Evolutionary conservation across 495 filamentous ascomycete species (phyloP), one percentile per base, ranked within the genome.

Genomic region (Articulospora tetracladia): DNA sequence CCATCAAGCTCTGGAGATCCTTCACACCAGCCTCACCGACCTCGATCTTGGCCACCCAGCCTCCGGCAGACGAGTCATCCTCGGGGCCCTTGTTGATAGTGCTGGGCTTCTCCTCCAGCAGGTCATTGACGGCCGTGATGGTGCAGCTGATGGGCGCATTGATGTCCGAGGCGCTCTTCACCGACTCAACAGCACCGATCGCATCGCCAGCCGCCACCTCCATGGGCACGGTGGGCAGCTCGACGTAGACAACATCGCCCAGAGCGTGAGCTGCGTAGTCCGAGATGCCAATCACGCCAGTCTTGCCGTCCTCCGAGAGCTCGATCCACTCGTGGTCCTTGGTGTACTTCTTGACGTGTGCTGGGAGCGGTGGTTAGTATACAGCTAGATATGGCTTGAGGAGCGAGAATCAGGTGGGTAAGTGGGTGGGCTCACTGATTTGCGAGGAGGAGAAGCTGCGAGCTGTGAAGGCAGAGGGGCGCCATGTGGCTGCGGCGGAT

Each of bases 241-340:
- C 94, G 63, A 98, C 91, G 78, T 85, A 98, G 70, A 98, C 93
- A 55, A 98, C 92, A 73, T 98, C 94, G 66, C 94, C 94, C 58
- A 98, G 88, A 55, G 87, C 83, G 63, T 92, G 78, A 64, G 95
- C 90, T 28, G 94, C 94, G 78, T 97, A 97, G 60, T 83, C 77
- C 59, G 91, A 92, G 72, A 98, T 95, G 55, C 94, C 94, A 70
- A 98, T 78, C 56, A 75, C 79, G 68, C 80, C 87, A 11, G 78
- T 81, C 67, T 85, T 91, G 63, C 85, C 83, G 74, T 94, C 86
- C 27, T 81, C 83, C 52, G 83, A 83, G 30, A 96, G 77, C 74
- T 96, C 90, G 67, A 98, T 85, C 95, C 95, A 98, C 79, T 98
- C 94, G 79, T 98, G 94, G 67, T 97, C 95, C 72, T 90, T 86